Evolutionary conservation across 2,329 filamentous ascomycete genomes (phyloP).

Genomic region (Aphanoascus verrucosus): DNA sequence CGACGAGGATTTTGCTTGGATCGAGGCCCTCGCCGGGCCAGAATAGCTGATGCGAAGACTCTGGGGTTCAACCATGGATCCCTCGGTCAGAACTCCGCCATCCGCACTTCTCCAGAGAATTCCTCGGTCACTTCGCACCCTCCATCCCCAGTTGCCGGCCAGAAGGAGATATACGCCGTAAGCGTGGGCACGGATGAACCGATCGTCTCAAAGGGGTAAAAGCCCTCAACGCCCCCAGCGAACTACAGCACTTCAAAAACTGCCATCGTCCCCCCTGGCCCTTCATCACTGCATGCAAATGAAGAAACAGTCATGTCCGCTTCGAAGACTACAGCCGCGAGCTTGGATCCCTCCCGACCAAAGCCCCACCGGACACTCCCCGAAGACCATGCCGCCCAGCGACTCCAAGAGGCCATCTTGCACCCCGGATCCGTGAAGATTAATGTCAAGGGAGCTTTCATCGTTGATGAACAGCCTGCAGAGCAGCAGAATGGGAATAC

Average conservation of each 20-base stretch:
- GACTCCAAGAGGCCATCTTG: slow-evolving; percentile 40
- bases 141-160: slow-evolving; percentile 20
- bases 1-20: neutral
- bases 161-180: slow-evolving; percentile 40
- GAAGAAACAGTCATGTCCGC: slow-evolving; percentile 24
- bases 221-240: neutral
- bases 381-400: slow-evolving; percentile 21
- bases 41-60: neutral
- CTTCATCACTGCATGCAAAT: neutral
- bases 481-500: slow-evolving; percentile 33
- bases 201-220: slow-evolving; percentile 8
- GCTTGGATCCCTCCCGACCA: slow-evolving; percentile 17
- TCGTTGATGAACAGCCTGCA: slow-evolving; percentile 67
- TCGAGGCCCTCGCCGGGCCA: neutral
- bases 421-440: slow-evolving; percentile 69
- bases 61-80: slow-evolving; percentile 1
- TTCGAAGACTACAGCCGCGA: slow-evolving; percentile 20
- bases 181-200: slow-evolving; percentile 32
- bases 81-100: slow-evolving; percentile 3
- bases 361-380: slow-evolving; percentile 18
- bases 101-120: neutral
- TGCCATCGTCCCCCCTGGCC: neutral
- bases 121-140: slow-evolving; percentile 3
- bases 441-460: slow-evolving; percentile 93
- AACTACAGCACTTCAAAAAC: neutral